A percentile compares a stretch with the other conserved stretches of the same genome.
phyloP scores from a whole-genome alignment of 2,329 filamentous ascomycete species.

The Pestalotiopsis sp. region DNA sequence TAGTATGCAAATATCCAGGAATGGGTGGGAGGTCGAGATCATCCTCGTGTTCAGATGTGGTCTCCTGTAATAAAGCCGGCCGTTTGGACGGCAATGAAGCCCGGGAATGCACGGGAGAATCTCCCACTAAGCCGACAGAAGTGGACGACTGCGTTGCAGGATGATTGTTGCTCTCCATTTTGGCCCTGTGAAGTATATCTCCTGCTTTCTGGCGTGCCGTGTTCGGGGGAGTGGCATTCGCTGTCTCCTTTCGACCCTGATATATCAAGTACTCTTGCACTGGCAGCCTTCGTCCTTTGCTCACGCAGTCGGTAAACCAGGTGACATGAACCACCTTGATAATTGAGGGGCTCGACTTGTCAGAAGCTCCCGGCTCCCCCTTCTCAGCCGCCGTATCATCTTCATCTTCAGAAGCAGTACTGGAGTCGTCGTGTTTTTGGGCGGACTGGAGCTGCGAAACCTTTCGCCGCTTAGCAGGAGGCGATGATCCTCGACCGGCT shows the following conservation, averaged over 20 bases:
- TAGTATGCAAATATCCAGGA: constrained; percentile 66
- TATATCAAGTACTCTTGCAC: constrained; percentile 57
- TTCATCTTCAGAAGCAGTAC: constrained; percentile 31
- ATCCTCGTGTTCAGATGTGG: constrained; percentile 78
- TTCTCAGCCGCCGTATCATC: constrained; percentile 13
- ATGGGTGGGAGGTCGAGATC: constrained; percentile 59
- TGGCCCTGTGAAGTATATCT: constrained; percentile 34
- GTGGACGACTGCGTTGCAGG: constrained; percentile 17
- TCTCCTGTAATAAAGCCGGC: constrained; percentile 60
- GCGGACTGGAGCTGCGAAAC: constrained; percentile 29
- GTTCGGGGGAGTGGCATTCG: constrained; percentile 14
- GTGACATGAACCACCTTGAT: constrained; percentile 59
- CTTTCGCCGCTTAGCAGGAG: constrained; percentile 36
- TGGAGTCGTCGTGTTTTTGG: constrained; percentile 21
- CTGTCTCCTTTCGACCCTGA: constrained; percentile 42
- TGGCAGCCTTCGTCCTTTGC: constrained; percentile 46
- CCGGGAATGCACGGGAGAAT: constrained; percentile 19
- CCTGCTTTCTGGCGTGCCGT: constrained; percentile 16
- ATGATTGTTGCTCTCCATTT: constrained; percentile 13
- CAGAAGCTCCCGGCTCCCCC: constrained; percentile 8
- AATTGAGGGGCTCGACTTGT: constrained; percentile 23
- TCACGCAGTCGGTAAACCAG: constrained; percentile 60
- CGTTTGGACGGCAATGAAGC: constrained; percentile 35
- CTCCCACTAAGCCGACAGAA: constrained; percentile 12
- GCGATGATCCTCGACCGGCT: constrained; percentile 12